Base-by-base conservation (phyloP, 225 moss, liverwort and hornwort genomes). In the Anthoceros angustus region DNA sequence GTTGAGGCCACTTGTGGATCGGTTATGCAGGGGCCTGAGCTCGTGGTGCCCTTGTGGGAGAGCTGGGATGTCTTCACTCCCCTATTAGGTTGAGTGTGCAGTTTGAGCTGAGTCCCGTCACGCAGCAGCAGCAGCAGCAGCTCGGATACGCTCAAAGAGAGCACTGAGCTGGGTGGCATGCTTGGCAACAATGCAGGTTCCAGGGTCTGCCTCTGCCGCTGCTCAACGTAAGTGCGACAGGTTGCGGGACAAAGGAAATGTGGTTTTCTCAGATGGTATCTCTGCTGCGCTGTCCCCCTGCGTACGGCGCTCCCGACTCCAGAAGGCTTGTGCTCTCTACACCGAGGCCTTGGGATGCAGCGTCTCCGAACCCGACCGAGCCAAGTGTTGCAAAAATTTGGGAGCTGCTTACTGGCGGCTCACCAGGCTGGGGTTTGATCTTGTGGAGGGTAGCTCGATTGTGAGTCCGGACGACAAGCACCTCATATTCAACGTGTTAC, bases 361-460 rank as follows among this genome's bases (percentile, higher is more conserved):
- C 64, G 62, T 62, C 48, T 70, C 21, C 40, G 81, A 81, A 43
- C 74, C 75, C 32, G 81, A 81, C 42, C 70, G 71, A 21, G 75
- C 81, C 2, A 81, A 78, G 62, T 78, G 81, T 21, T 62, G 73
- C 24, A 81, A 81, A 48, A 81, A 81, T 49, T 66, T 81, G 12
- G 81, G 75, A 0, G 81, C 78, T 6, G 75, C 67, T 0, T 75
- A 81, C 64, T 81, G 81, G 81, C 70, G 72, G 40, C 77, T 75
- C 61, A 73, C 81, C 5, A 73, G 75, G 66, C 65, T 81, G 21
- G 70, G 63, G 20, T 43, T 81, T 42, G 73, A 74, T 0, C 9
- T 39, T n/a, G 20, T 38, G 20, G 69, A 73, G 0, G 75, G 71
- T 4, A 73, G 40, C 12, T 72, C 70, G 4, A 39, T 72, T 5